Conservation (phyloP, 2,329 filamentous ascomycete genomes). For the Exserohilum rostratum region DNA sequence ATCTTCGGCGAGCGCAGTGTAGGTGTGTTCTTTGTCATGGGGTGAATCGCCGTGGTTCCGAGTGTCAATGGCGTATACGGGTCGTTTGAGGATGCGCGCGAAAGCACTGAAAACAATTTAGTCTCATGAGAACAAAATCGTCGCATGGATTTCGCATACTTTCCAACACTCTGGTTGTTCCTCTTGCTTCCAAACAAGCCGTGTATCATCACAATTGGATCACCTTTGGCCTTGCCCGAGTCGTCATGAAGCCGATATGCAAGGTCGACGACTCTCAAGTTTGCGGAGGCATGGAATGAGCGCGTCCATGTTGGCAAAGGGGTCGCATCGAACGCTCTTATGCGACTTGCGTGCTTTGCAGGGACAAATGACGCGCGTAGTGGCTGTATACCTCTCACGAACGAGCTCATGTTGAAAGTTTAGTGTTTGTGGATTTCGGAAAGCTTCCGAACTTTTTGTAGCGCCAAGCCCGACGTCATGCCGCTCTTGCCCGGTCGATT, state of each 20-base stretch:
- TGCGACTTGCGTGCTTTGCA: slow-evolving; percentile 17
- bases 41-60: slow-evolving; percentile 93
- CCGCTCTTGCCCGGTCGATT: slow-evolving; percentile 3
- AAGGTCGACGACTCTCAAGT: slow-evolving; percentile 36
- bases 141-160: slow-evolving; percentile 58
- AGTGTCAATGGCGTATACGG: slow-evolving; percentile 85
- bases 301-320: slow-evolving; percentile 28
- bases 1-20: slow-evolving; percentile 80
- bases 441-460: slow-evolving; percentile 18
- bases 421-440: slow-evolving; percentile 7
- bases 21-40: slow-evolving; percentile 77
- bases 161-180: slow-evolving; percentile 94
- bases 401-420: slow-evolving; percentile 24
- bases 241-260: slow-evolving; percentile 46
- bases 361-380: slow-evolving; percentile 17
- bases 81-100: slow-evolving; percentile 77
- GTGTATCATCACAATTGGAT: slow-evolving; percentile 85
- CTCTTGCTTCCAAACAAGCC: slow-evolving; percentile 94
- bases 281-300: slow-evolving; percentile 36
- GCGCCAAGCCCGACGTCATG: slow-evolving; percentile 22
- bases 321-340: slow-evolving; percentile 3
- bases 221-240: slow-evolving; percentile 45
- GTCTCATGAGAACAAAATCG: not conserved
- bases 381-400: slow-evolving; percentile 20
- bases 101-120: slow-evolving; percentile 64